Conservation (phyloP, 345 rosid species). For the Lepidium didymum region DNA sequence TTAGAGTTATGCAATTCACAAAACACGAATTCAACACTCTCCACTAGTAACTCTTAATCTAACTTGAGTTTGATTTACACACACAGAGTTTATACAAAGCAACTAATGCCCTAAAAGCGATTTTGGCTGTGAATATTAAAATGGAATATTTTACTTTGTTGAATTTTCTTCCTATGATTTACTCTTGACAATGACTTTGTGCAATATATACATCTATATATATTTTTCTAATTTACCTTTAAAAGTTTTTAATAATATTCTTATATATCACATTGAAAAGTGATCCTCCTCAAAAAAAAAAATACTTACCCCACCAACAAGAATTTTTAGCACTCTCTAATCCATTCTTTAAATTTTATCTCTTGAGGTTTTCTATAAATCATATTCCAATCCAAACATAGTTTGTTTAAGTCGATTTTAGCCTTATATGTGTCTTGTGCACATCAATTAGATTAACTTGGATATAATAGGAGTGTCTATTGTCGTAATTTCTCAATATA, state of each 20-base stretch:
- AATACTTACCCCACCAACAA: conserved; percentile 9
- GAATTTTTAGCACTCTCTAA: conserved; percentile 4
- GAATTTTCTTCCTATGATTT: conserved; percentile 10
- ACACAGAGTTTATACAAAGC: background rate
- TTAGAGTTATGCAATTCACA: background rate
- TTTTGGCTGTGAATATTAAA: conserved; percentile 21
- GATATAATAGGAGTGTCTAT: background rate
- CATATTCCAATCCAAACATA: background rate
- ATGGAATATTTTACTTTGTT: conserved; percentile 23
- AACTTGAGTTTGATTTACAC: background rate
- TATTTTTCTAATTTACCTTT: background rate
- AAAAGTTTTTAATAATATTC: conserved; percentile 3
- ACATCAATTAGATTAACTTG: background rate
- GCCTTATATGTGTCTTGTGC: background rate
- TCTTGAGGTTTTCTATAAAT: background rate
- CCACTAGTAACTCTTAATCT: too few species aligned
- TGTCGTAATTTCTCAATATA: background rate
- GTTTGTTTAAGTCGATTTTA: background rate
- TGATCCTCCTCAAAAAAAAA: background rate
- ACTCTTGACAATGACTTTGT: conserved; percentile 18
- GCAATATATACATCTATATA: background rate
- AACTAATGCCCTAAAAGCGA: background rate
- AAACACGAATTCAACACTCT: background rate
- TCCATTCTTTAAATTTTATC: conserved; percentile 2
- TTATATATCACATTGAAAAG: conserved; percentile 6